These are phyloP conservation scores for Decorospora gaudefroyi DNA, from an alignment of 2,329 filamentous ascomycete species.

Conservation along the genomic window DNA sequence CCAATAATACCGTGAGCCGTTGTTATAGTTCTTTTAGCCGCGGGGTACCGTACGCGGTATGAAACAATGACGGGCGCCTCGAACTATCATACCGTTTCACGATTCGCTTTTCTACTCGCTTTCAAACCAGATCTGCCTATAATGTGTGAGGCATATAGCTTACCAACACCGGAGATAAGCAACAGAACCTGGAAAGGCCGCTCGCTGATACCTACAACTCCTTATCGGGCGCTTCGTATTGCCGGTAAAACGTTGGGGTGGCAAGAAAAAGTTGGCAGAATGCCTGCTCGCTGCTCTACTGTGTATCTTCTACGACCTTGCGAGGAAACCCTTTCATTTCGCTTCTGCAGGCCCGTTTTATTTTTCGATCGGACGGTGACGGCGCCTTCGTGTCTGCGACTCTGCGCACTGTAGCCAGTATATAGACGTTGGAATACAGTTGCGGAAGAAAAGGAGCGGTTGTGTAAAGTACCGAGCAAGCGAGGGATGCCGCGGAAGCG, in stretches of 20 bases:
- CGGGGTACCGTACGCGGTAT: background rate
- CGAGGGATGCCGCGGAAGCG: constrained; percentile 10
- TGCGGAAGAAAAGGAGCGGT: constrained; percentile 5
- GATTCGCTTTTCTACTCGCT: background rate
- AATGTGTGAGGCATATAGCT: background rate
- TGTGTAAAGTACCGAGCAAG: constrained; percentile 10
- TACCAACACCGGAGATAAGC: background rate
- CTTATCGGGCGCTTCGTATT: background rate
- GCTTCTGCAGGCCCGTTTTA: constrained; percentile 5
- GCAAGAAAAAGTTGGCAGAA: constrained; percentile 24
- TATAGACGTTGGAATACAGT: constrained; percentile 7
- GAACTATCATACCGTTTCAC: too few species aligned
- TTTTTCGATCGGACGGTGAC: background rate
- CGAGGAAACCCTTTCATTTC: constrained; percentile 5
- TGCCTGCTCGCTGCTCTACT: constrained; percentile 20
- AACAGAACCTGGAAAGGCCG: too few species aligned
- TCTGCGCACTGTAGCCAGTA: constrained; percentile 3
- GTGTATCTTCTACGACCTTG: background rate
- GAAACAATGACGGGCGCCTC: too few species aligned
- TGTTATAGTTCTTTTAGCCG: background rate
- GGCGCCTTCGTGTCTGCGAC: constrained; percentile 6
- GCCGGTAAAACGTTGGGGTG: background rate
- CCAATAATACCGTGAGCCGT: too few species aligned
- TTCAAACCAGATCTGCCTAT: background rate
- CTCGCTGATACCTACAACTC: too few species aligned